Percentiles rank a stretch among this genome's conserved stretches.
These are phyloP conservation scores for Cytospora paraplurivora DNA, from an alignment of 2,329 filamentous ascomycete species.

Conservation along the genomic window DNA sequence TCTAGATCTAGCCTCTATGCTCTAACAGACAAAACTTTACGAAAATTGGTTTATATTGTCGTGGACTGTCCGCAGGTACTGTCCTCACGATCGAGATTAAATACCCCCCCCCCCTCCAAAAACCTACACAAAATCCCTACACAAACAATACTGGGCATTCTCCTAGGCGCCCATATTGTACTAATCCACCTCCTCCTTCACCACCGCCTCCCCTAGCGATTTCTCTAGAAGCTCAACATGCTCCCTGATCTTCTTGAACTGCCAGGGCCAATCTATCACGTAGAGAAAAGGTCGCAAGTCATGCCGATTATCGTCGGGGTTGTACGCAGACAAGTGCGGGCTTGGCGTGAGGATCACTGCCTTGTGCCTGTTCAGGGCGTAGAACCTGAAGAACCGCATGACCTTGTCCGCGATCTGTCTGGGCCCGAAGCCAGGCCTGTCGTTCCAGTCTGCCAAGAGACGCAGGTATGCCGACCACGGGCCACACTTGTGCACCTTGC, in stretches of 20 bases:
- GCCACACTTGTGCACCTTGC: conserved; percentile 46
- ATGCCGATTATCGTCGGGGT: conserved; percentile 44
- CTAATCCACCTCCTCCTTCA: conserved; percentile 20
- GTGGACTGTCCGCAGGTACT: too few species aligned
- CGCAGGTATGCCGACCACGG: conserved; percentile 45
- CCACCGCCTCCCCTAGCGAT: conserved; percentile 27
- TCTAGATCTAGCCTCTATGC: neutral
- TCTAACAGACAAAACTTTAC: neutral
- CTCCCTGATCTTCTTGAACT: conserved; percentile 45
- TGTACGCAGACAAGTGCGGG: conserved; percentile 48
- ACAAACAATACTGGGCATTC: neutral
- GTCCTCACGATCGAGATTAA: neutral
- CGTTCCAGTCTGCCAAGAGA: conserved; percentile 43
- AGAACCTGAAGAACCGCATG: conserved; percentile 48
- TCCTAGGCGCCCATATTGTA: neutral
- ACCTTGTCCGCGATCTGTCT: conserved; percentile 48
- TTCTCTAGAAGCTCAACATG: conserved; percentile 40
- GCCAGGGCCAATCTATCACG: conserved; percentile 43
- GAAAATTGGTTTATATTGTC: too few species aligned
- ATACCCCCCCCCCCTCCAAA: too few species aligned
- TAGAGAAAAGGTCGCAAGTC: conserved; percentile 47
- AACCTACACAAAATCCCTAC: too few species aligned
- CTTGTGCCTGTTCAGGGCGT: conserved; percentile 67
- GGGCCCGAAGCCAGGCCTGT: conserved; percentile 36
- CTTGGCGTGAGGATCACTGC: conserved; percentile 61